Base-by-base conservation (phyloP, 768 basidiomycete species). In the Naganishia vaughanmartiniae region DNA sequence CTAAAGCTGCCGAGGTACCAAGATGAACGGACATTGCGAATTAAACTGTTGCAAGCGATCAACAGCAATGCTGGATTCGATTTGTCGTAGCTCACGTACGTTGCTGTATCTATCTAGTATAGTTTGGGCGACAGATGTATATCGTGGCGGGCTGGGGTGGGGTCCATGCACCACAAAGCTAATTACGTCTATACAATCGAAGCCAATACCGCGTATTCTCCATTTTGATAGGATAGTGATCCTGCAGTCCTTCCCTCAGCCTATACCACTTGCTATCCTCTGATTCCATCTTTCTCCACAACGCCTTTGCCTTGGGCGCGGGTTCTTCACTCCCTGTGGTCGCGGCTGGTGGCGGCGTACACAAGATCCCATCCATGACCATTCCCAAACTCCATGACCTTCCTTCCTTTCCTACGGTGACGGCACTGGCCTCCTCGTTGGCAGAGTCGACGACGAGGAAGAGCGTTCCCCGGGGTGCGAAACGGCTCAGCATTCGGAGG, bases 51-150 rank as follows among this genome's bases (percentile, higher is more conserved):
- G 6, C 89, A 92, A 76, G 91, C 93, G 0, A 91, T 98, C 76
- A 89, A 85, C 54, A 87, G 92, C 0, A 89, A 89, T 51, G 91
- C 93, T 4, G 94, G 94, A 1, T 98, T 98, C 73, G 94, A 97
- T 82, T 84, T 97, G 60, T 96, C 93, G 12, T 96, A 77, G 74
- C 39, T n/a, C 48, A 26, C 48, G 10, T 11, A n/a, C 17, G 14
- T 9, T 51, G 21, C 48, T 34, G 57, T 45, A 26, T 5, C 11
- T 14, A 10, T 28, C 36, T 34, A 63, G 6, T 21, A 7, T 58
- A 58, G 48, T 51, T 10, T 14, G n/a, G 33, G 39, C 21, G 5
- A 58, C 24, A 58, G 39, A 21, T 10, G 24, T 21, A 51, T 51
- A 51, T 15, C 48, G n/a, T 6, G n/a, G 12, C 12, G 6, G 12